Base-by-base conservation (phyloP, 176 grass and related monocot species). In the Microstegium vimineum region DNA sequence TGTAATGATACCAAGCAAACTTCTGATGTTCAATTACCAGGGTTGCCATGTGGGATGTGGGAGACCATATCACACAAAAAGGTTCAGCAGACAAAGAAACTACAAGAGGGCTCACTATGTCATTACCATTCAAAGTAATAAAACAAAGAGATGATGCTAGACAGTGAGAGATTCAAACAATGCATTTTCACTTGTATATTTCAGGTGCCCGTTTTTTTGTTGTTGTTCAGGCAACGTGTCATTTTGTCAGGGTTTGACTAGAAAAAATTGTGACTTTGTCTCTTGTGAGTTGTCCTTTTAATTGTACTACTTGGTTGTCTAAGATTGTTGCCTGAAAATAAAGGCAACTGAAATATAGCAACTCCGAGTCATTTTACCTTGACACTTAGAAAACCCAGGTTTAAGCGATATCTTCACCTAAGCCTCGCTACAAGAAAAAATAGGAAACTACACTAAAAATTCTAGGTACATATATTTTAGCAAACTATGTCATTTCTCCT, bases 71-170 rank as follows among this genome's bases (percentile, higher is more conserved):
- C 57, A 81, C 45, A 76, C 5, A 16, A 11, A 79, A 79, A 80
- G 22, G 36, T 81, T 81, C 20, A 57, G 23, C 31, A 52, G 52
- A 86, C 42, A 80, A 86, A 79, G 73, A 74, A 59, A 69, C 27
- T 38, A 76, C 1, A 28, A 22, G 1, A 26, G 34, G 10, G 17
- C 33, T 75, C 33, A 56, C 35, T 47, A 22, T 20, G 26, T 34
- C 18, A 27, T 76, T 54, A 75, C 42, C 69, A 31, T 82, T 49
- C 42, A 75, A 45, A 87, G 37, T 69, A 69, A 60, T 5, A 70
- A 71, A 34, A 4, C n/a, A 56, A 33, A 33, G 62, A 38, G 12
- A 68, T 26, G 30, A 38, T 16, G 16, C 4, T 52, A 11, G 62
- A 51, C 31, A 46, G 34, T 23, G 40, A 60, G 13, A 28, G 35